Conservation (phyloP, 768 basidiomycete species). For the Tephrocybe sp. region DNA sequence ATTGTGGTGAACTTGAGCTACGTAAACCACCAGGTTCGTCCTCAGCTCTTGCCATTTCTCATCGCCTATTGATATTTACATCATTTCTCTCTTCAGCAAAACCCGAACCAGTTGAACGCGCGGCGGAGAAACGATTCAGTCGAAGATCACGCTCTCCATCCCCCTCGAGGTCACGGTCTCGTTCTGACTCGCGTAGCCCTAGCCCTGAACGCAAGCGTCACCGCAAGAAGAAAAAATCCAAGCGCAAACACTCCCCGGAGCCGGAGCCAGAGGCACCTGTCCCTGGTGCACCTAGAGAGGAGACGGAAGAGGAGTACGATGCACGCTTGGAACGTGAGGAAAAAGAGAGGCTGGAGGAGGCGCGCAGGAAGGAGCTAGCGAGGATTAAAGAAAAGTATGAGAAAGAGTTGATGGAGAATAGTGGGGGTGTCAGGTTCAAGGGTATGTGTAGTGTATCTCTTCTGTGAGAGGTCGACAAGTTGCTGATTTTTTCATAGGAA, state of each 20-base stretch:
- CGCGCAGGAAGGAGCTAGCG: conserved; percentile 48
- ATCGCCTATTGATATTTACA: neutral
- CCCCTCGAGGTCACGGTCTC: conserved; percentile 15
- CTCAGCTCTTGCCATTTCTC: neutral
- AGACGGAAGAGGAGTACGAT: conserved; percentile 77
- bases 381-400: conserved; percentile 41
- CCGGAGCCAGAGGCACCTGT: neutral
- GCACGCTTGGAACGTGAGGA: conserved; percentile 68
- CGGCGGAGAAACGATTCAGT: conserved; percentile 17
- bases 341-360: conserved; percentile 51
- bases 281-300: conserved; percentile 25
- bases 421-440: conserved; percentile 61
- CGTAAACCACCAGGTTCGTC: conserved; percentile 36
- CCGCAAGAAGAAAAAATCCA: conserved; percentile 23
- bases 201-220: conserved; percentile 18
- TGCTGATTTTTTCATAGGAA: conserved; percentile 35
- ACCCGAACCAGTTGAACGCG: conserved; percentile 9
- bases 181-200: conserved; percentile 16
- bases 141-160: conserved; percentile 14
- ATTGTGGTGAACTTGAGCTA: conserved; percentile 85
- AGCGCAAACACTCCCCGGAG: conserved; percentile 12
- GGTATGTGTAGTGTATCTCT: conserved; percentile 32
- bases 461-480: neutral
- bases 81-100: conserved; percentile 2
- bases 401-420: conserved; percentile 30